These are phyloP conservation scores for Hordeum pubiflorum DNA, from an alignment of 202 grass and related monocot genomes.

Conservation along the genomic window DNA sequence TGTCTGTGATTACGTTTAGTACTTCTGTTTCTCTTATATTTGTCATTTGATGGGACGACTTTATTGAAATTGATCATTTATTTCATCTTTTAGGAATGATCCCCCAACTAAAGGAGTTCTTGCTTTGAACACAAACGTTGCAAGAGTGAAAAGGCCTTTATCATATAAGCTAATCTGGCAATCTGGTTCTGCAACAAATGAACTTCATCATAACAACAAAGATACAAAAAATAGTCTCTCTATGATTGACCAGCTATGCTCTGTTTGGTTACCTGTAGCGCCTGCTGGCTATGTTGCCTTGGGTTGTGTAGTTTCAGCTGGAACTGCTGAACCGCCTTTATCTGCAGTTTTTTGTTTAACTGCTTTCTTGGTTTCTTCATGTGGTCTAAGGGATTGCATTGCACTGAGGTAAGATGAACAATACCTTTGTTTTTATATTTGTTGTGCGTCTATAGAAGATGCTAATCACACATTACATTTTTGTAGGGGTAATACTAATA, in stretches of 20 bases:
- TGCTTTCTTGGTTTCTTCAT: constrained; percentile 73
- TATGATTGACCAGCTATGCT: constrained; percentile 33
- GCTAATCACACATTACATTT: constrained; percentile 21
- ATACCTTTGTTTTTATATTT: constrained; percentile 24
- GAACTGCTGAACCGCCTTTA: constrained; percentile 70
- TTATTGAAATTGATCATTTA: constrained; percentile 24
- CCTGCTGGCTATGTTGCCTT: constrained; percentile 73
- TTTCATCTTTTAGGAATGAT: constrained; percentile 58
- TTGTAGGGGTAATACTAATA: constrained; percentile 48
- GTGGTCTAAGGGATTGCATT: constrained; percentile 77
- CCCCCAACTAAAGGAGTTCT: constrained; percentile 82
- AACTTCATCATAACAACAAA: constrained; percentile 23
- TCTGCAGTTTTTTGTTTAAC: constrained; percentile 77
- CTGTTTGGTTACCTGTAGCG: constrained; percentile 93
- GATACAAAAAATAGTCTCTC: constrained; percentile 28
- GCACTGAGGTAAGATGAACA: constrained; percentile 45
- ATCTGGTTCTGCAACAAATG: constrained; percentile 30
- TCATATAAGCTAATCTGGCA: constrained; percentile 86
- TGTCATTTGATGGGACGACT: constrained; percentile 16
- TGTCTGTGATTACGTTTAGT: constrained; percentile 49
- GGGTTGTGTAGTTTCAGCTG: constrained; percentile 88
- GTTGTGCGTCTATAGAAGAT: constrained; percentile 25
- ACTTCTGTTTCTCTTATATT: constrained; percentile 21
- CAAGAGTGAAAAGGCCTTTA: constrained; percentile 90
- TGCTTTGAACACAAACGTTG: constrained; percentile 87